Evolutionary conservation across 768 basidiomycete species (phyloP), one percentile per base, ranked within the genome.

Genomic region (Mycena amicta): DNA sequence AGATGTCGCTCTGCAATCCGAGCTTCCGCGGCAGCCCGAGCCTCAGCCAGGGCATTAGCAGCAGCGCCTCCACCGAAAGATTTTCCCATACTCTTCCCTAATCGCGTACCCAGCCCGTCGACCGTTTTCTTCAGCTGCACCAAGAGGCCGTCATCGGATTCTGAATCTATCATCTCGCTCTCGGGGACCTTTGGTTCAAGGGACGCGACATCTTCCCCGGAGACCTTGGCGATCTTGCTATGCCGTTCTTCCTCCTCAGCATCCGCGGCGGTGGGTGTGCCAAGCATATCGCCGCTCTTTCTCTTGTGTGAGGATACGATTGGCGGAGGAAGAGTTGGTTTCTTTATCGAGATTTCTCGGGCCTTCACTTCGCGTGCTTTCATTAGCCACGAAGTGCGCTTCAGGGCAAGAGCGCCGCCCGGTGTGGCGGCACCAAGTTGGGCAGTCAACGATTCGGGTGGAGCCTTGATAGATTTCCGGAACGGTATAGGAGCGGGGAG

Each of bases 341-440:
- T 80, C 68, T 72, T 82, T 56, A 64, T 66, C 12, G 75, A 74
- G n/a, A 75, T 76, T 66, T 90, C 90, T 67, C 84, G 73, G 18
- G 88, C 88, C 62, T 88, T 88, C 25, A 80, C 85, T 66, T 90
- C 88, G 31, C 90, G 79, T 15, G 87, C 91, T 65, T 89, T 90
- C 72, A 83, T 84, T 53, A 93, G 71, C 91, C 91, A 92, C 3
- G 91, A 92, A 8, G 88, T 88, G 29, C 90, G 84, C 66, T 89
- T 91, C 2, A 83, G 84, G 11, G 76, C 76, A 26, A 71, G 68
- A 22, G 73, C 67, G 4, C 72, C 70, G n/a, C 78, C 75, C 37
- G 80, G 77, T 2, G 78, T 80, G 16, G 74, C 74, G 22, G 71
- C 71, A 3, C 77, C 76, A 22, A 74, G 57, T 22, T 67, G 46